Percentiles rank a stretch among this genome's conserved stretches.
phyloP scores from a whole-genome alignment of 23 red algal genomes.

The Gracilaria caudata region DNA sequence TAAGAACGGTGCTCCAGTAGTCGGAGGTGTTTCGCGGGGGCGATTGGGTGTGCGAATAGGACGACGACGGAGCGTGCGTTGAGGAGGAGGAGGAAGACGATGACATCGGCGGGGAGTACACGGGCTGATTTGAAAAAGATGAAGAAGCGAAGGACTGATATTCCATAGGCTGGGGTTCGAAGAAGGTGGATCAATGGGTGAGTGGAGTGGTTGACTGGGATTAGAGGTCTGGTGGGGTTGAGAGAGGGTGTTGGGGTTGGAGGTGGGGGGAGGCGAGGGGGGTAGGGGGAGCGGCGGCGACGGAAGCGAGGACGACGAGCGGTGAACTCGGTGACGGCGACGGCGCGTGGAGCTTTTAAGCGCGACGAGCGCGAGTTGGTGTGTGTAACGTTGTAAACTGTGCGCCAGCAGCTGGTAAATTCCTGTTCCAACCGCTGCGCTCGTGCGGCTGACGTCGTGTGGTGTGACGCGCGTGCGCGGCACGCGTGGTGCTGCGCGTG shows the following conservation, averaged over 20 bases:
- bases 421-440: not conserved
- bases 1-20: constrained; percentile 46
- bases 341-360: not conserved
- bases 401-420: not conserved
- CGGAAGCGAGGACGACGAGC: not conserved
- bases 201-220: too few species aligned
- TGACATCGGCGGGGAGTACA: not conserved
- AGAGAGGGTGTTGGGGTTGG: not conserved
- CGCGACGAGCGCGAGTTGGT: too few species aligned
- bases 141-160: not conserved
- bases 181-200: too few species aligned
- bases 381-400: not conserved
- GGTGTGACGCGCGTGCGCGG: not conserved
- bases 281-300: not conserved
- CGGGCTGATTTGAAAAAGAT: not conserved
- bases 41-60: not conserved
- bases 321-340: not conserved
- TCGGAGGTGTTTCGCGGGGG: not conserved
- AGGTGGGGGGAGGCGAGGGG: not conserved
- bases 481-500: not conserved
- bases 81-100: constrained; percentile 13
- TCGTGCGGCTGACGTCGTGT: not conserved
- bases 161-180: not conserved
- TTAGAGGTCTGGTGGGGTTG: not conserved
- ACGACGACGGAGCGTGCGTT: constrained; percentile 7